phyloP scores from a whole-genome alignment of 2,329 filamentous ascomycete species.

The Amphichorda felina region DNA sequence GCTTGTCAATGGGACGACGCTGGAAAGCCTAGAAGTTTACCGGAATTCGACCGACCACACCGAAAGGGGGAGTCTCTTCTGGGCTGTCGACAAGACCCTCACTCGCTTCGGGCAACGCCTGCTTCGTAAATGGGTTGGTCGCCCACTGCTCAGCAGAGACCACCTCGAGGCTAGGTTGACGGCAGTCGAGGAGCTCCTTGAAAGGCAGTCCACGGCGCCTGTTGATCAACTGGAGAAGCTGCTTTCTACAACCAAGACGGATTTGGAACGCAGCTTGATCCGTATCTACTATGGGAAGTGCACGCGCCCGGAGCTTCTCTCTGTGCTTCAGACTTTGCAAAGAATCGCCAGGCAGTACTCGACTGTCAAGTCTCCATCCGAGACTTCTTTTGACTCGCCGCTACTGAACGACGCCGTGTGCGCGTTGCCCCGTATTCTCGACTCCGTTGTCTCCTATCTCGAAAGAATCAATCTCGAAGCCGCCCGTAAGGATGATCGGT shows the following conservation, averaged over 20 bases:
- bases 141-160: slow-evolving; percentile 68
- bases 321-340: slow-evolving; percentile 76
- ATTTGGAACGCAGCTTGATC: slow-evolving; percentile 87
- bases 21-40: slow-evolving; percentile 91
- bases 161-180: slow-evolving; percentile 67
- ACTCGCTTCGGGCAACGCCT: slow-evolving; percentile 83
- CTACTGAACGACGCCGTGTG: slow-evolving; percentile 62
- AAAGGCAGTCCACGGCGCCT: slow-evolving; percentile 50
- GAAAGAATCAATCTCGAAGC: slow-evolving; percentile 78
- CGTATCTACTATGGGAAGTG: slow-evolving; percentile 97
- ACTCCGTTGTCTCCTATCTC: slow-evolving; percentile 62
- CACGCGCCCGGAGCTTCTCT: slow-evolving; percentile 75
- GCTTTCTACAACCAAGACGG: slow-evolving; percentile 59
- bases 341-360: slow-evolving; percentile 67
- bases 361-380: slow-evolving; percentile 48
- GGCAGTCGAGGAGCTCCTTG: slow-evolving; percentile 77
- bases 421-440: slow-evolving; percentile 63
- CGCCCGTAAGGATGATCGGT: slow-evolving; percentile 82
- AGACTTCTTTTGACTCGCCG: slow-evolving; percentile 60
- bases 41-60: slow-evolving; percentile 84
- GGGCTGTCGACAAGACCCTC: slow-evolving; percentile 85
- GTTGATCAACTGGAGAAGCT: slow-evolving; percentile 66
- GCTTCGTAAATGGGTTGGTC: slow-evolving; percentile 87
- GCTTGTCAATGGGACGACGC: slow-evolving; percentile 87
- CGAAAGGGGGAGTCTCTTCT: slow-evolving; percentile 82